These are phyloP conservation scores for Blastobotrys elegans DNA, from an alignment of 1,139 yeast genomes.

Conservation along the genomic window DNA sequence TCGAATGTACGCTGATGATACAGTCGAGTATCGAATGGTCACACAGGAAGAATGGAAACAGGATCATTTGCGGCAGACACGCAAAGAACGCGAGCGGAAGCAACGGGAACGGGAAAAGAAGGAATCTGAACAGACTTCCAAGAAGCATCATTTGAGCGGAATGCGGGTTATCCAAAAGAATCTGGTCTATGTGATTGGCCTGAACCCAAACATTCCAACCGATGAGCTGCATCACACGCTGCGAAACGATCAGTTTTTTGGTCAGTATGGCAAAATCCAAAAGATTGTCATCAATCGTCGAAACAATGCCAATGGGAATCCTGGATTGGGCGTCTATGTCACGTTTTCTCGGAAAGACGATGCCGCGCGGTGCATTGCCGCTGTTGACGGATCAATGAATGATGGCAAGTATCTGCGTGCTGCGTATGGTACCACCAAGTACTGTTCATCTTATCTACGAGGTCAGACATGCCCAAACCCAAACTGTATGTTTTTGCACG, in stretches of 20 bases:
- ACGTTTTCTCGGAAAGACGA: conserved; percentile 92
- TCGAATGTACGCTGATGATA: conserved; percentile 86
- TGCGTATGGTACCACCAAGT: conserved; percentile 97
- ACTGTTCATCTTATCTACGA: conserved; percentile 89
- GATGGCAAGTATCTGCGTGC: conserved; percentile 87
- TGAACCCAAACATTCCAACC: conserved; percentile 84
- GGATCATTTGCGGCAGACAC: conserved; percentile 59
- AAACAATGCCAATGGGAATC: conserved; percentile 45
- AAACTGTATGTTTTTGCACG: conserved; percentile 97
- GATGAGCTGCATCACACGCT: conserved; percentile 85
- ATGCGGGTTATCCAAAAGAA: conserved; percentile 97
- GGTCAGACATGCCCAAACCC: conserved; percentile 98
- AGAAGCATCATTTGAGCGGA: conserved; percentile 90
- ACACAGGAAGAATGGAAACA: conserved; percentile 85
- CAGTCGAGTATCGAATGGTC: conserved; percentile 78
- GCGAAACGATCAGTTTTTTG: conserved; percentile 90
- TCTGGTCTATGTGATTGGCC: conserved; percentile 91
- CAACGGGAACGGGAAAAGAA: conserved; percentile 88
- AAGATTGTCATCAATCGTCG: conserved; percentile 91
- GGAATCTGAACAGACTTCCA: conserved; percentile 63
- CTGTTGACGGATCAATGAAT: conserved; percentile 89
- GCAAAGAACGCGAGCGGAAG: conserved; percentile 79
- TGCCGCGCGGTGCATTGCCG: conserved; percentile 87
- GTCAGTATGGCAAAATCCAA: conserved; percentile 93
- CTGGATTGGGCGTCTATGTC: conserved; percentile 93